Base-by-base conservation (phyloP, 148 eudicot genomes). In the Chenopodium suecicum region DNA sequence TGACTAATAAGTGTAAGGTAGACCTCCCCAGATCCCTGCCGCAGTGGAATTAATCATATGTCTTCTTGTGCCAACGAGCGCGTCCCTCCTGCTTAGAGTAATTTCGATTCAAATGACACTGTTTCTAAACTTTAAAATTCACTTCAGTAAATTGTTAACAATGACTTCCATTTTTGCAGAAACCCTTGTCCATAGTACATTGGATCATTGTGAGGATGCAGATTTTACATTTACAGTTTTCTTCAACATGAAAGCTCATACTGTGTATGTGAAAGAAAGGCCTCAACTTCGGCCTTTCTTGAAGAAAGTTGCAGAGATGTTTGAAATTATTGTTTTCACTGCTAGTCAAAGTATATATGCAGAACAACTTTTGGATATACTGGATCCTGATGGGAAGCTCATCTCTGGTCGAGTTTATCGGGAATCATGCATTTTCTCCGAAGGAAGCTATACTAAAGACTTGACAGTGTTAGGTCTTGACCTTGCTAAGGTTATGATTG, bases 331-430 rank as follows among this genome's bases (percentile, higher is more conserved):
- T 81, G 85, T 96, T 69, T 96, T 96, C 85, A 96, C 99, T 54
- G 99, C 99, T 83, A 96, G 99, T 86, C 97, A 92, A 85, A 92
- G 98, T 89, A 89, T 94, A 75, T 96, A 96, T 75, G 99, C 99
- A 6, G 86, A 89, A 70, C 94, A 94, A 72, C 97, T 96, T 79
- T 82, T 96, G 58, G 94, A 96, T 84, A 91, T 91, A 77, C 76
- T 96, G 85, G 99, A 96, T 87, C 98, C 98, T 64, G 91, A 90
- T 76, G 90, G 93, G 82, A 94, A 89, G 75, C 70, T 94, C 80
- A 87, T 96, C 63, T 88, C 97, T 67, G 89, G 88, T 48, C 90
- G 98, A 82, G 97, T 94, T 68, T 92, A 92, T 84, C 95, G 98
- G 64, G 99, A 96, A 82, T 96, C 99, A 44, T 96, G 99, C 90